Percentiles rank a stretch among this genome's conserved stretches.
These are phyloP conservation scores for Neurospora sp. DNA, from an alignment of 495 filamentous ascomycete genomes.

Conservation along the genomic window DNA sequence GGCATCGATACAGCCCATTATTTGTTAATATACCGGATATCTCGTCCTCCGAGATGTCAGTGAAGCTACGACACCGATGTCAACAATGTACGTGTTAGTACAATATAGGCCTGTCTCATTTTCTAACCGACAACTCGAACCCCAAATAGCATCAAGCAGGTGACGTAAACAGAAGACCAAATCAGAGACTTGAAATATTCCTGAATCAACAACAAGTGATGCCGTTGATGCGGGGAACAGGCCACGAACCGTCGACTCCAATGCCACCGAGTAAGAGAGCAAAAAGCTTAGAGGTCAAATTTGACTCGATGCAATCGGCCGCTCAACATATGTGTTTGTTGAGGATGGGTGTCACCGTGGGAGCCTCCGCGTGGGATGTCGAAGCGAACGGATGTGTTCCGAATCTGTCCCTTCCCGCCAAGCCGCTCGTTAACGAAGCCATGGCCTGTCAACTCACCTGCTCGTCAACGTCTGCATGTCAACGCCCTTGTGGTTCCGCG, in stretches of 20 bases:
- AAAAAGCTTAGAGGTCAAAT: not conserved
- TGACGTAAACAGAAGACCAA: not conserved
- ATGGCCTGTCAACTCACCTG: constrained; percentile 1
- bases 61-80: not conserved
- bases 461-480: not conserved
- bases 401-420: constrained; percentile 14
- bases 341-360: not conserved
- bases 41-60: not conserved
- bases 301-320: not conserved
- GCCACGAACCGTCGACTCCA: not conserved
- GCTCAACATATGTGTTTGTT: not conserved
- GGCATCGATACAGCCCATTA: not conserved
- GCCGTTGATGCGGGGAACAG: not conserved
- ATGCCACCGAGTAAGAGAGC: not conserved
- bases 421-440: not conserved
- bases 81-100: not conserved
- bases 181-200: not conserved
- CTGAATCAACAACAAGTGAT: not conserved
- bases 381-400: not conserved
- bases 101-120: not conserved
- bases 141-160: not conserved
- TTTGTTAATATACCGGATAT: not conserved
- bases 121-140: not conserved
- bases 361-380: constrained; percentile 5
- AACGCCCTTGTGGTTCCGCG: not conserved